Evolutionary conservation across 805 yeast genomes (phyloP).

Genomic region (Priceomyces medius): DNA sequence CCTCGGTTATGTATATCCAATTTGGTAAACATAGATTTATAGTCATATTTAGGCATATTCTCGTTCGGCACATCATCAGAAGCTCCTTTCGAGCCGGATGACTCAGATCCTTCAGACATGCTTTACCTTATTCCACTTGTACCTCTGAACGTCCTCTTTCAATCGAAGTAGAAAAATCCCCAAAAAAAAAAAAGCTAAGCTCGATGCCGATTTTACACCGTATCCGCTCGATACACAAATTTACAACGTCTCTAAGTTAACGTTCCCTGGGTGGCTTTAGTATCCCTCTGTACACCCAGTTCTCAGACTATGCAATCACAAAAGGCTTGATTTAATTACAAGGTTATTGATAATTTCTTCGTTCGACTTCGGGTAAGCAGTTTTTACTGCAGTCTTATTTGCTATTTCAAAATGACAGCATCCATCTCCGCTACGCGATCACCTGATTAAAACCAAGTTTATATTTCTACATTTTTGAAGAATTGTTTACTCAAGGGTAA

Average conservation of each 20-base stretch:
- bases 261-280: not conserved
- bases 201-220: not conserved
- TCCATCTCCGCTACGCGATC: constrained; percentile 4
- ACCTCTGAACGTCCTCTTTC: not conserved
- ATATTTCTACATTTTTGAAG: not conserved
- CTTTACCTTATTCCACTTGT: not conserved
- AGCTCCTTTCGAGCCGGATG: not conserved
- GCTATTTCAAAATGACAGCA: not conserved
- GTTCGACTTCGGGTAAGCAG: constrained; percentile 1
- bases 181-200: not conserved
- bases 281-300: not conserved
- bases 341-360: not conserved
- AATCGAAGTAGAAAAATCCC: no score
- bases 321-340: not conserved
- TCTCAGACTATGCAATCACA: not conserved
- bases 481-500: not conserved
- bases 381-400: constrained; percentile 4
- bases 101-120: not conserved
- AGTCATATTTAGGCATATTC: constrained; percentile 22
- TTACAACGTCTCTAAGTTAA: not conserved
- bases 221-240: not conserved
- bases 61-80: not conserved
- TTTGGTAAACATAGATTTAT: constrained; percentile 31
- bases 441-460: not conserved
- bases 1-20: constrained; percentile 45